Evolutionary conservation across 2,329 filamentous ascomycete species (phyloP).

Genomic region (Phialophora expanda): DNA sequence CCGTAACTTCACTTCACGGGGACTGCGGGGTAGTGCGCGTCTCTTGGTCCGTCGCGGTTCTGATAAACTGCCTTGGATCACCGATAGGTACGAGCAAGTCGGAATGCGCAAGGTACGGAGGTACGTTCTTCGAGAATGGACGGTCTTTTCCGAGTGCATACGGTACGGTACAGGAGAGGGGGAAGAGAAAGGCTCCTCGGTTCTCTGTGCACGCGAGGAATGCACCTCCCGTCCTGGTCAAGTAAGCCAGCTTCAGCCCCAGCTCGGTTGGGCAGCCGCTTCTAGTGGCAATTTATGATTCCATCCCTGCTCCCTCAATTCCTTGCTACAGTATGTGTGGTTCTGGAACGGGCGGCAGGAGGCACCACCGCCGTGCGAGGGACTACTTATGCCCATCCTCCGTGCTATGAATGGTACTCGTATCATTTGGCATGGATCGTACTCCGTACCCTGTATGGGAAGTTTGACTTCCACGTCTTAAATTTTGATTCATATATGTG

Average conservation of each 20-base stretch:
- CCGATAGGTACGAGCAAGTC: not conserved
- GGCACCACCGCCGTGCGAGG: not conserved
- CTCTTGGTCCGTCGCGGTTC: not conserved
- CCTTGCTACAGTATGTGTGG: not conserved
- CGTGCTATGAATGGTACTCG: not conserved
- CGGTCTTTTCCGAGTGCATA: too few species aligned
- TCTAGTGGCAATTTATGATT: not conserved
- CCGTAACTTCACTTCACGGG: not conserved
- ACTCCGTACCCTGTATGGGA: not conserved
- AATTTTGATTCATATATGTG: conserved; percentile 41
- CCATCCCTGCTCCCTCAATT: not conserved
- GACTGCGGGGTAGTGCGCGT: conserved; percentile 4
- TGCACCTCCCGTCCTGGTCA: not conserved
- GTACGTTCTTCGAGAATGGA: not conserved
- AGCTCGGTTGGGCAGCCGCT: not conserved
- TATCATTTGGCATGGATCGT: not conserved
- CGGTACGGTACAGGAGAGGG: not conserved
- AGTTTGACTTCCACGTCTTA: not conserved
- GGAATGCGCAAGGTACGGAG: not conserved
- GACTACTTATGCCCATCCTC: not conserved
- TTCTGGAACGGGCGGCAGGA: not conserved
- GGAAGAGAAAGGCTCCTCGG: not conserved
- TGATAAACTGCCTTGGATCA: not conserved
- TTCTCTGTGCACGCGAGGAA: not conserved
- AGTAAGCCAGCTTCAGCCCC: not conserved